Evolutionary conservation across 805 yeast species (phyloP).

Genomic region (Myxozyma udenii): DNA sequence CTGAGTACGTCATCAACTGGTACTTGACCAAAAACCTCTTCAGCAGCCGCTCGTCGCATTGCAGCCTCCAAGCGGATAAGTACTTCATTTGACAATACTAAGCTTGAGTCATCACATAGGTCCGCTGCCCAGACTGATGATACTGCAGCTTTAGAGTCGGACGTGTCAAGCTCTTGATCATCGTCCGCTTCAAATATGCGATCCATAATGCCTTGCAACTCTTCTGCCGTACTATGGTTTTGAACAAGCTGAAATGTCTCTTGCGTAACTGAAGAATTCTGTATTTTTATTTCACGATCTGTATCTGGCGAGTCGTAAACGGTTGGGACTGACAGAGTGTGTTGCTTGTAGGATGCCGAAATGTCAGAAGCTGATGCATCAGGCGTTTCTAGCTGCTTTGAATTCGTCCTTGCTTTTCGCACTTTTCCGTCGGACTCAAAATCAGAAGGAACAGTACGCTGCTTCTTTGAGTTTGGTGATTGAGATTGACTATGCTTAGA

Average conservation of each 20-base stretch:
- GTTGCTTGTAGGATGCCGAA: background rate
- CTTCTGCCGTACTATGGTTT: slow-evolving; percentile 1
- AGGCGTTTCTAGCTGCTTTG: too few relatives aligned
- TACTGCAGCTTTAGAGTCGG: slow-evolving; percentile 1
- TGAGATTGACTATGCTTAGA: too few relatives aligned
- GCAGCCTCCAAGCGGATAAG: slow-evolving; percentile 16
- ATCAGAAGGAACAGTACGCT: too few relatives aligned
- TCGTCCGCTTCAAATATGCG: slow-evolving; percentile 26
- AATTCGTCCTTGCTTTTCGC: too few relatives aligned
- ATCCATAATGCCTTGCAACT: slow-evolving; percentile 14
- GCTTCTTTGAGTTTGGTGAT: too few relatives aligned
- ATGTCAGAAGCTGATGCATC: background rate
- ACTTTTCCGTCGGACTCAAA: too few relatives aligned
- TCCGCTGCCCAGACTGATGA: slow-evolving; percentile 17
- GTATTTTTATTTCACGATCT: background rate
- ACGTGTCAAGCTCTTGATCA: slow-evolving; percentile 18
- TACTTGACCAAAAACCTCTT: slow-evolving; percentile 7
- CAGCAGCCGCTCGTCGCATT: slow-evolving; percentile 6
- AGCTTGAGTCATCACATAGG: slow-evolving; percentile 5
- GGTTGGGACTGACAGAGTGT: background rate
- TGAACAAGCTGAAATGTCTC: background rate
- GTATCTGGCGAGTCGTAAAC: background rate
- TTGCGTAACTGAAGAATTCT: too few relatives aligned
- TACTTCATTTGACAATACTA: slow-evolving; percentile 15
- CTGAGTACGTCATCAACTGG: slow-evolving; percentile 17